Evolutionary conservation across 768 basidiomycete species (phyloP), one percentile per base, ranked within the genome.

Genomic region (Chalciporus pseudorubinellus): DNA sequence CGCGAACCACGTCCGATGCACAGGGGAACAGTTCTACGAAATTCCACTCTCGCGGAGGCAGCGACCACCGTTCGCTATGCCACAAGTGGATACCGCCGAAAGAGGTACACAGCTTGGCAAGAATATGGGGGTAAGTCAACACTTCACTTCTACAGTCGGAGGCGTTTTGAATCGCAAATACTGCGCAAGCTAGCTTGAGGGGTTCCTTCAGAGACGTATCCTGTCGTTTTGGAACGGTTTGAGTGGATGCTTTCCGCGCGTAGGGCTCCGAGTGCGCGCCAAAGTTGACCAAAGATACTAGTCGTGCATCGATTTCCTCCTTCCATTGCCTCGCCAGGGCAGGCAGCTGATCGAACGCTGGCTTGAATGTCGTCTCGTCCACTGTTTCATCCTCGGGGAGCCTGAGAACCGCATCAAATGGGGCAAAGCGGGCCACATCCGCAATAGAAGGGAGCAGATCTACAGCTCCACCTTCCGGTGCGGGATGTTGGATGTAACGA

Each of bases 331-430:
- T 29, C 6, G 44, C 34, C 14, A 34, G 38, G 10, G 34, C n/a
- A 16, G 49, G 49, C 3, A 50, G 4, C 29, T 44, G 41, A 7
- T 26, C 49, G 22, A 50, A 51, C 6, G 41, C 50, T 16, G 50
- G n/a, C 7, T 31, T 19, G 33, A 51, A 51, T 5, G 18, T 34
- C 5, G 20, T 33, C 16, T n/a, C 22, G 8, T 38, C n/a, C 1
- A 44, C 22, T 20, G 7, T 20, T 14, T 7, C 26, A 6, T 16
- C 29, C 12, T 31, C 31, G 6, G 40, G 41, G 8, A 28, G 18
- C n/a, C 34, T n/a, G 18, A 44, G 43, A n/a, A 51, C 21, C 29
- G 19, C 31, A 6, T 36, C 50, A 16, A 51, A 51, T 4, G 29
- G 14, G 8, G 29, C 8, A 14, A 44, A 28, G 9, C 21, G 19